Evolutionary conservation across 2,329 filamentous ascomycete genomes (phyloP), one percentile per base, ranked within the genome.

Genomic region (Lachnellula suecica): DNA sequence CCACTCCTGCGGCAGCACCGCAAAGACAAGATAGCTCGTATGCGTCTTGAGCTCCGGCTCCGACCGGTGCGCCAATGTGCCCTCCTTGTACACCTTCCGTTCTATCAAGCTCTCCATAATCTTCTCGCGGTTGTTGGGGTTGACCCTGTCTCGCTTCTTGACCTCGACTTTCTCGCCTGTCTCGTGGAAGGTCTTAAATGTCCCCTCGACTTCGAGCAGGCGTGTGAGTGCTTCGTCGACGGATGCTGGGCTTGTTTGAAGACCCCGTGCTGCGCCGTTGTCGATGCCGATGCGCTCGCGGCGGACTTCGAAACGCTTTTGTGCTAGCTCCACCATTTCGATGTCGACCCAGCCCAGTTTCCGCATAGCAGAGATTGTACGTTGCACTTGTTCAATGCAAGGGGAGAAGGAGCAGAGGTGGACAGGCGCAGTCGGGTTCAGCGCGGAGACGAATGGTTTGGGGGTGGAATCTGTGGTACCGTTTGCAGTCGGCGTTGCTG

Each of bases 21-120:
- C 94, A 73, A 99, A 99, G 4, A 95, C 88, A 4, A 99, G 79
- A 69, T 99, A 99, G n/a, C 89, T 94, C 0, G 94, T 99, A 71
- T 99, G 94, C 7, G 89, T 94, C 78, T 96, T 97, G 54, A 97
- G 74, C 65, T 99, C 94, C 0, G 85, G 75, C 72, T 99, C 94
- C 0, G 89, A 85, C 22, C 91, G 82, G 63, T 95, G 90, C 25
- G 91, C 79, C 37, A 97, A 66, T 24, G 83, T 82, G 1, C 94
- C 94, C 56, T 92, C 83, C 66, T 88, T 82, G 74, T 86, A 96
- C 1, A 81, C 69, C 56, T 89, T 84, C 42, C 70, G 68, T 52
- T 69, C 67, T 42, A 68, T 55, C 40, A 69, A 53, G 44, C 62
- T 66, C 53, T 66, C 62, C 13, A 69, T 47, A 43, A 66, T 57